Percentiles rank a stretch among this genome's conserved stretches.
Evolutionary conservation across 148 eudicot genomes (phyloP).

Genomic region (Vaccinium darrowii): DNA sequence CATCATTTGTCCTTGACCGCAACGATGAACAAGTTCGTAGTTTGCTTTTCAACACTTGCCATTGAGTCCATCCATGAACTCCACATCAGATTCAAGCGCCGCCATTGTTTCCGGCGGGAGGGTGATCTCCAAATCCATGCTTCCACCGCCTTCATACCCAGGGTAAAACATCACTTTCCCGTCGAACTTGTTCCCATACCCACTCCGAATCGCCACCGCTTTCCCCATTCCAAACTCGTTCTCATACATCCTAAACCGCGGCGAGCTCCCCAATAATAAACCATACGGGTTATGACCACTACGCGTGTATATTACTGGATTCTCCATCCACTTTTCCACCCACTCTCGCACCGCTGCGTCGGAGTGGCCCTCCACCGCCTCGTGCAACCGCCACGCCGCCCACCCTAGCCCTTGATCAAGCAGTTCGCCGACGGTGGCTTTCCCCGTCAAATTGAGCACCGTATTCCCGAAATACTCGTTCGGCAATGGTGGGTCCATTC

Average conservation of each 20-base stretch:
- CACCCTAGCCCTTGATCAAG: neutral
- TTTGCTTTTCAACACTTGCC: neutral
- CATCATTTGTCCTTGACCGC: too few species aligned
- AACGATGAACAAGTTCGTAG: too few species aligned
- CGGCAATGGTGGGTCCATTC: conserved; percentile 27
- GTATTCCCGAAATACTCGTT: conserved; percentile 25
- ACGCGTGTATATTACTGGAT: conserved; percentile 8
- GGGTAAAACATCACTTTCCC: conserved; percentile 29
- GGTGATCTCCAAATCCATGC: conserved; percentile 34
- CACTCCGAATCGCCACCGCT: conserved; percentile 29
- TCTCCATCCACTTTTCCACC: conserved; percentile 14
- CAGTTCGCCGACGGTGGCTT: neutral
- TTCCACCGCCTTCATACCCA: conserved; percentile 20
- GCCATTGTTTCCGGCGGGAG: conserved; percentile 19
- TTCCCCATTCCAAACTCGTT: conserved; percentile 28
- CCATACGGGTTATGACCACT: conserved; percentile 16
- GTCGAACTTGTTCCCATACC: conserved; percentile 24
- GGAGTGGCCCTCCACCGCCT: conserved; percentile 8
- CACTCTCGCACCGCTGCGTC: conserved; percentile 5
- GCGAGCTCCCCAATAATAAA: conserved; percentile 25
- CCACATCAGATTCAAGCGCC: conserved; percentile 18
- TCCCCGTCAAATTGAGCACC: neutral
- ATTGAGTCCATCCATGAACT: conserved; percentile 11
- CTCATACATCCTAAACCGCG: conserved; percentile 29
- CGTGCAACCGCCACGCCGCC: neutral